Base-by-base conservation (phyloP, 306 rosid species). In the Inga oerstediana region DNA sequence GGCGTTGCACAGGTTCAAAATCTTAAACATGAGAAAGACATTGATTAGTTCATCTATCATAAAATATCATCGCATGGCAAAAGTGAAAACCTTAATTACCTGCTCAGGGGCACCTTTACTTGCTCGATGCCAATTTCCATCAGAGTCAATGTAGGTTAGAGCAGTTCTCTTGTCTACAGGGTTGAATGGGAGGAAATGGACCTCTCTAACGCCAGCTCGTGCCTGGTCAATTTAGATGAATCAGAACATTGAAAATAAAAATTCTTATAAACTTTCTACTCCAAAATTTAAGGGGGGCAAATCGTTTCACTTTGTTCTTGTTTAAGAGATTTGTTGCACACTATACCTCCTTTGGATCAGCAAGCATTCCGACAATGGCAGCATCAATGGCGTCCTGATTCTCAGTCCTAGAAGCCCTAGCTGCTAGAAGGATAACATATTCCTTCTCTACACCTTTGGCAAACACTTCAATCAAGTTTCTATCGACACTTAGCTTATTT, bases 41-140 rank as follows among this genome's bases (percentile, higher is more conserved):
- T 39, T n/a, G 32, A 70, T 82, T 34, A 75, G 74, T 68, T 73
- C 44, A 68, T 79, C 72, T 49, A 46, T 74, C 46, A 65, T 0
- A 49, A 13, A 84, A 59, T 72, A 76, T 61, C 65, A 44, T 13
- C 75, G 41, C 71, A 74, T 39, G 79, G 75, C 48, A 56, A 76
- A 45, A 72, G 84, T 27, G n/a, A 34, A 46, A 81, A 37, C 45
- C 35, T 75, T 66, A 12, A n/a, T 81, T 89, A 97, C 99, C 99
- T 97, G 99, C 88, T 97, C 99, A 72, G 99, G 99, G 81, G 99
- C 99, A 79, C 99, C 99, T 91, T 97, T 97, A 87, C 99, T 94
- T 79, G 97, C 79, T 8, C 99, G 84, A 80, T 94, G 98, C 99
- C 99, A 97, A 24, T 13, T 91, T 75, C 97, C 99, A 86, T 90